Base-by-base conservation (phyloP, 352 stramenopile species). In the Globisporangium yorkense region DNA sequence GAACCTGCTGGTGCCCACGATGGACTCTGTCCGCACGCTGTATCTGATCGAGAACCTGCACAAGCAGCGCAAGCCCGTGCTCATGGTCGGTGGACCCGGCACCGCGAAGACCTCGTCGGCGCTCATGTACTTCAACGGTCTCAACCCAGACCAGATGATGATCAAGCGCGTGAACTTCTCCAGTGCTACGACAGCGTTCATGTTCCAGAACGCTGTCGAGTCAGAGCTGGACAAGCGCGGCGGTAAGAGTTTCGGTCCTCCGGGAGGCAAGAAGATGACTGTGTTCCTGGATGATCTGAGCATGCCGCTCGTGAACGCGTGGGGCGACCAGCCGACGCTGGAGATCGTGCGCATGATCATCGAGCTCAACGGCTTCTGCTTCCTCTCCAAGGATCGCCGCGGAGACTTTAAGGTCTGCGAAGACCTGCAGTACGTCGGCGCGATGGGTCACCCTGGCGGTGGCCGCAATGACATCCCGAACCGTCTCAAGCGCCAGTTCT, bases 381-480 rank as follows among this genome's bases (percentile, higher is more conserved):
- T 99, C 77, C 82, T 99, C 13, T 87, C 97, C 24, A 99, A 99
- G 73, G 96, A 99, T 59, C 98, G 98, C 56, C 92, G 96, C 50
- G 97, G 97, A 10, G 96, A 99, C 66, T 98, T 99, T 67, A 99
- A 99, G 59, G 92, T 97, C 6, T 99, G 95, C 62, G 96, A 99
- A 68, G 97, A 99, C 67, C 66, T 99, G 31, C 89, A 98, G 69
- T 99, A 99, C 61, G 84, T 99, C 27, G 97, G 90, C 1, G 96
- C 95, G n/a, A 99, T 99, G 96, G 92, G 94, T 33, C 96, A 99
- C 59, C 96, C 97, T 15, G 96, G 96, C 56, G 94, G 95, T 59
- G 97, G 97, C 21, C 94, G 97, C 52, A 99, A 99, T 66, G 97
- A 99, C 70, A 98, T 99, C 65, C 96, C 97, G n/a, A 98, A 99